Base-by-base conservation (phyloP, 1,284 basidiomycete genomes). In the Exsudoporus floridanus region DNA sequence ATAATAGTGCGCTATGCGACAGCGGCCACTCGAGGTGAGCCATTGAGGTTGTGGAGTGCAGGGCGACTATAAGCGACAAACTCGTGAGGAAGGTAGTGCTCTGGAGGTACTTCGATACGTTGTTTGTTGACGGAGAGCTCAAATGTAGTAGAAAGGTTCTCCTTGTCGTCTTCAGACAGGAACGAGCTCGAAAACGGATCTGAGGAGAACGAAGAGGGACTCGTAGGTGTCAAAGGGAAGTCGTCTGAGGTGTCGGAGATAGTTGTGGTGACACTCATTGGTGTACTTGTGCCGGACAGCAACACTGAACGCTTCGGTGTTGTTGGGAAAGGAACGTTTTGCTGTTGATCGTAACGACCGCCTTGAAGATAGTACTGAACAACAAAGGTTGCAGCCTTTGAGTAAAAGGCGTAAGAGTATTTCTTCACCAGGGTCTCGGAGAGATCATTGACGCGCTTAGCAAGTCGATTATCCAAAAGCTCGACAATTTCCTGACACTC, bases 361-460 rank as follows among this genome's bases (percentile, higher is more conserved):
- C 88, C 88, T 65, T 87, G 79, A 38, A 92, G 81, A 63, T 98
- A 99, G 76, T 88, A 95, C 67, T 98, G 92, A 52, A 94, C 85
- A 54, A 94, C 92, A 64, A 92, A 82, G 16, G 89, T 92, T 30
- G 97, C 95, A 0, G 94, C 93, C 72, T 93, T 92, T 46, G 90
- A 93, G 76, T 95, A 98, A 75, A 94, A 94, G 28, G 86, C 85
- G 64, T 92, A 94, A 12, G 94, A 92, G 77, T 99, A 99, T 78
- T 99, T 99, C 78, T 96, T 94, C 70, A 98, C 84, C 64, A 99
- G 77, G 33, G 92, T 94, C 71, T 95, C 88, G 13, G 95, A 98
- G 30, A 99, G 80, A 60, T 90, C 86, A 64, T 93, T 88, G 73
- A 95, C 83, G 66, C 90, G 86, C 67, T 89, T 89, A 33, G 87